These are phyloP conservation scores for Zopfia rhizophila DNA, from an alignment of 2,329 filamentous ascomycete genomes.

Conservation along the genomic window DNA sequence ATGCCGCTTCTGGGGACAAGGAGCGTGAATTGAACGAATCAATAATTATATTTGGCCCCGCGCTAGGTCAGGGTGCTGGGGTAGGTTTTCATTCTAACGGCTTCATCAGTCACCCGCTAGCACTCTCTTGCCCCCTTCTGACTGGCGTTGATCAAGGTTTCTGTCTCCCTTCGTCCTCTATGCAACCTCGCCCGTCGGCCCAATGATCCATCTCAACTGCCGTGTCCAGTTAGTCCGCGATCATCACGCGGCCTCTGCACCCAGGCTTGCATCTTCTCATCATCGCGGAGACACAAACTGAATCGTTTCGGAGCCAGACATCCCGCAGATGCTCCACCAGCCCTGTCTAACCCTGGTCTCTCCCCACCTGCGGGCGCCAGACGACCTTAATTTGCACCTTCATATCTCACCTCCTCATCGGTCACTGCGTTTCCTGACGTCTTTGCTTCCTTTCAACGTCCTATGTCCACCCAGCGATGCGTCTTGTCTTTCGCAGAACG, in stretches of 20 bases:
- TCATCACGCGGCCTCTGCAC: constrained; percentile 43
- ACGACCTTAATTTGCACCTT: constrained; percentile 54
- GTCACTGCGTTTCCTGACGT: constrained; percentile 33
- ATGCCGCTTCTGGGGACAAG: too few species aligned
- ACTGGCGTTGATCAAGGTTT: not conserved
- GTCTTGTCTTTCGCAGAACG: constrained; percentile 34
- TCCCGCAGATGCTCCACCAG: constrained; percentile 35
- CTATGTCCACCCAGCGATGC: constrained; percentile 44
- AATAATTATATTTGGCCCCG: not conserved
- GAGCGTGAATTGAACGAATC: too few species aligned
- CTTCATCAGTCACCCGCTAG: constrained; percentile 7
- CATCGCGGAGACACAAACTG: constrained; percentile 29
- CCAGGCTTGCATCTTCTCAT: constrained; percentile 7
- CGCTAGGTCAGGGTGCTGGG: constrained; percentile 7
- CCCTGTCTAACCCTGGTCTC: constrained; percentile 32
- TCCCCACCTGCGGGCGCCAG: constrained; percentile 37
- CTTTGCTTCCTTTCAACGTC: constrained; percentile 25
- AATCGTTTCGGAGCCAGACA: constrained; percentile 43
- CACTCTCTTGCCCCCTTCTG: constrained; percentile 4
- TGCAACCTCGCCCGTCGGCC: constrained; percentile 9
- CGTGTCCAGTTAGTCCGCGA: constrained; percentile 38
- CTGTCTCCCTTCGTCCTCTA: constrained; percentile 2
- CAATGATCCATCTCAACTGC: constrained; percentile 23
- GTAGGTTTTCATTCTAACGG: too few species aligned
- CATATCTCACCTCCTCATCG: constrained; percentile 43